phyloP scores from a whole-genome alignment of 768 basidiomycete species.

The Chalciporus chontae region DNA sequence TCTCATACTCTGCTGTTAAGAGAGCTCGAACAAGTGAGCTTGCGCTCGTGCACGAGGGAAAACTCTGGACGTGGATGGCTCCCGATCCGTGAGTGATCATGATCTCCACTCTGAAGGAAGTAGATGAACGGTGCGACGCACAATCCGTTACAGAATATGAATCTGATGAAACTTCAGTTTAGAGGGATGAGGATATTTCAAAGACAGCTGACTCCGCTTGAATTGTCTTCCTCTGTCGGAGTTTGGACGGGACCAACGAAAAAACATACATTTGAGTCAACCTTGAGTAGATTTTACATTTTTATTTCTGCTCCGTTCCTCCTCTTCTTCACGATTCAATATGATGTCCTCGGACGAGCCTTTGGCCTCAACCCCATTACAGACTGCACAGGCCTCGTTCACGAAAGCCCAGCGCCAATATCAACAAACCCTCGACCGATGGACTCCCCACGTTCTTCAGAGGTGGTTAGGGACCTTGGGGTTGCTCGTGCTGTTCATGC shows the following conservation, averaged over 20 bases:
- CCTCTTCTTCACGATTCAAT: constrained; percentile 8
- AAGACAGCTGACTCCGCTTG: constrained; percentile 3
- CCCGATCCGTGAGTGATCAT: no score
- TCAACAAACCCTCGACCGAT: constrained; percentile 85
- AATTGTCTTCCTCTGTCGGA: background rate
- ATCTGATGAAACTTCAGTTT: no score
- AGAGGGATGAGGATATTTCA: background rate
- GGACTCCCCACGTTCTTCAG: constrained; percentile 86
- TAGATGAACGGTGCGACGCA: no score
- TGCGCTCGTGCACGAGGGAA: no score
- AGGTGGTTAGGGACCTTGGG: constrained; percentile 82
- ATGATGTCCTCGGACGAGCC: constrained; percentile 36
- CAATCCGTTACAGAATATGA: no score
- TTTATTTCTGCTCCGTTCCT: background rate
- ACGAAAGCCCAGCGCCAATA: constrained; percentile 67
- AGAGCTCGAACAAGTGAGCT: no score
- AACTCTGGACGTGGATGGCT: no score
- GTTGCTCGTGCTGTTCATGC: constrained; percentile 69
- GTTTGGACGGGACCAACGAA: background rate
- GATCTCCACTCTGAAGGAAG: no score
- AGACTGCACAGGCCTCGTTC: constrained; percentile 25
- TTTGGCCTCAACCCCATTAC: constrained; percentile 21
- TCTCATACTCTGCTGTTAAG: no score
- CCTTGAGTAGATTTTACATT: background rate
- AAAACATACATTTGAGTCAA: constrained; percentile 5